Evolutionary conservation across 108 stramenopile species (phyloP).

Genomic region (Cyclotella cryptica): DNA sequence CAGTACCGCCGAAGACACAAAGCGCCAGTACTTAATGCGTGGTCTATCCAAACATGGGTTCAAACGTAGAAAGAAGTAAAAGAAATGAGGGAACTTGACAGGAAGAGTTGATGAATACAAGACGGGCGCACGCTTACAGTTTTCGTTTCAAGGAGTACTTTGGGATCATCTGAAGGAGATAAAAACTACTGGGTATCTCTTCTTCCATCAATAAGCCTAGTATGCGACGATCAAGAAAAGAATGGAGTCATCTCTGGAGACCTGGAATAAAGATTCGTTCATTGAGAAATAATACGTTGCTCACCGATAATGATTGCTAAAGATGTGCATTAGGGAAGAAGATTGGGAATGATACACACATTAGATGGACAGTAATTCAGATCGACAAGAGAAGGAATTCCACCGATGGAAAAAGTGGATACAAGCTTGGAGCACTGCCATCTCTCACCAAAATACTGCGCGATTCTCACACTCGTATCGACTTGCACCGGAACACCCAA

Average conservation of each 20-base stretch:
- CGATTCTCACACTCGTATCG: conserved; percentile 5
- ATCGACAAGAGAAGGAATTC: neutral
- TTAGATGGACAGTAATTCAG: neutral
- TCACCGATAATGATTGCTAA: conserved; percentile 11
- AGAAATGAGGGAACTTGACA: neutral
- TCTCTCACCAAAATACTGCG: conserved; percentile 34
- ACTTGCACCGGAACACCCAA: conserved; percentile 26
- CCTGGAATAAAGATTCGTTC: neutral
- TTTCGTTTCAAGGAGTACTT: conserved; percentile 14
- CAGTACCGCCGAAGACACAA: conserved; percentile 4
- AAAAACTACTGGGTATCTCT: conserved; percentile 31
- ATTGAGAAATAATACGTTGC: neutral
- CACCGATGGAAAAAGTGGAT: neutral
- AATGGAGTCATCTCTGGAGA: neutral
- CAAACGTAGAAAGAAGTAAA: neutral
- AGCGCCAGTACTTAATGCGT: conserved; percentile 2
- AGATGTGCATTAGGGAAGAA: neutral
- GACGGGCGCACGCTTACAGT: neutral
- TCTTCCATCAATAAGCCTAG: conserved; percentile 39
- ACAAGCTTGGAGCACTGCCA: neutral
- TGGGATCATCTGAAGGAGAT: conserved; percentile 32
- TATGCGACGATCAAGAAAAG: neutral
- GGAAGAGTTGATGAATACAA: neutral
- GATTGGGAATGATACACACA: too few relatives aligned
- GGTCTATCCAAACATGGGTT: neutral